Evolutionary conservation across 129 eudicot genomes (phyloP).

Genomic region (Artemisia tridentata): DNA sequence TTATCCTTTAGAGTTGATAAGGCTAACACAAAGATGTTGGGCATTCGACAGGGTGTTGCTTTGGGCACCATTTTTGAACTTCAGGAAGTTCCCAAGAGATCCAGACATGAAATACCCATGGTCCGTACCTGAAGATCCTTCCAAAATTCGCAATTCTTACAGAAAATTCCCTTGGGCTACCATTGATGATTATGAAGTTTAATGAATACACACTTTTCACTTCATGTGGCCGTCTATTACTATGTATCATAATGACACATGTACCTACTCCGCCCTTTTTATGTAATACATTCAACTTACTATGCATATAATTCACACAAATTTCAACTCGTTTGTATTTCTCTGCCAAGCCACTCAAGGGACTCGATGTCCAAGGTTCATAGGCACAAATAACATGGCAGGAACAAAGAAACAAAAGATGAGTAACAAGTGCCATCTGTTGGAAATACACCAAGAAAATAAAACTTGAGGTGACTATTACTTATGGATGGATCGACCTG

Average conservation of each 20-base stretch:
- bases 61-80: constrained; percentile 95
- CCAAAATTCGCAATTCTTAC: constrained; percentile 45
- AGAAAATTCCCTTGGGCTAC: constrained; percentile 80
- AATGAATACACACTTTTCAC: constrained; percentile 1
- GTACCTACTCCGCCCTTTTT: not conserved
- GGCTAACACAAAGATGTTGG: constrained; percentile 1
- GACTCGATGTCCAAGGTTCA: not conserved
- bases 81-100: constrained; percentile 88
- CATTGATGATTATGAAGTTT: constrained; percentile 77
- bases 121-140: constrained; percentile 71
- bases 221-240: not conserved
- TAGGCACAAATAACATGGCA: not conserved
- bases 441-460: not conserved
- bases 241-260: constrained; percentile 10
- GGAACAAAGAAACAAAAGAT: not conserved
- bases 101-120: constrained; percentile 92
- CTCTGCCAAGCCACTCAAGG: not conserved
- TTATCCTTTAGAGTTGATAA: not conserved
- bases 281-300: not conserved
- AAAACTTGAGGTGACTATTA: not conserved
- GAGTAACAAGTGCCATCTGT: not conserved
- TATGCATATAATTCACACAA: constrained; percentile 13
- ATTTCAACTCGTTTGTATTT: too few species aligned
- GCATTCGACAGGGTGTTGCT: constrained; percentile 55
- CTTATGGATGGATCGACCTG: too few species aligned